These are phyloP conservation scores for Ustilago bromivora DNA, from an alignment of 1,284 basidiomycete species.

Conservation along the genomic window DNA sequence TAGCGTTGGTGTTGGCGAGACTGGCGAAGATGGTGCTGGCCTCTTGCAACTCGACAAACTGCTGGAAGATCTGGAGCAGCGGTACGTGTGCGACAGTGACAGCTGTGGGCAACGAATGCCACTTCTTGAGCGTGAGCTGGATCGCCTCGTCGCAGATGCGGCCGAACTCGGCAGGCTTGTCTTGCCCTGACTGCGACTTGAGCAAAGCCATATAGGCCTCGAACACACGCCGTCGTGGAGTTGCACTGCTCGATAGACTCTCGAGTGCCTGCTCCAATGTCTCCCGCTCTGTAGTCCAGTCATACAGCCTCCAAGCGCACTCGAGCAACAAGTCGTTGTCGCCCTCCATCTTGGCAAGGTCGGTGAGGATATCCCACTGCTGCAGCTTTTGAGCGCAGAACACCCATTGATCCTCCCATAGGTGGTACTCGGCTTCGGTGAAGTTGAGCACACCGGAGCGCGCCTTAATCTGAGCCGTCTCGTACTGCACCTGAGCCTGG, in stretches of 20 bases:
- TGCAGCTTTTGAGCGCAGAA: slow-evolving; percentile 94
- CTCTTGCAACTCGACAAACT: slow-evolving; percentile 97
- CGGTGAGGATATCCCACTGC: slow-evolving; percentile 87
- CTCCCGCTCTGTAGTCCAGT: slow-evolving; percentile 84
- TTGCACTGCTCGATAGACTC: slow-evolving; percentile 84
- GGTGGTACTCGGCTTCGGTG: slow-evolving; percentile 93
- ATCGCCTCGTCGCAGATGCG: slow-evolving; percentile 92
- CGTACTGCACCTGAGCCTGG: slow-evolving; percentile 89
- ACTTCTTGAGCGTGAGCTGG: slow-evolving; percentile 95
- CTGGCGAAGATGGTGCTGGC: slow-evolving; percentile 84
- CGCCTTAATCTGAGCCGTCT: slow-evolving; percentile 88
- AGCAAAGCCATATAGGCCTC: slow-evolving; percentile 91
- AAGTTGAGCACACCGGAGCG: slow-evolving; percentile 87
- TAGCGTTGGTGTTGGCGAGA: slow-evolving; percentile 84
- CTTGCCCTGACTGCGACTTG: slow-evolving; percentile 71
- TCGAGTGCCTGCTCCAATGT: slow-evolving; percentile 86
- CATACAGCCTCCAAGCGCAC: slow-evolving; percentile 92
- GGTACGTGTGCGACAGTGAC: slow-evolving; percentile 94
- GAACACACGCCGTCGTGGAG: slow-evolving; percentile 92
- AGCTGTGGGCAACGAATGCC: slow-evolving; percentile 86
- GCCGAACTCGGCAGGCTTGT: slow-evolving; percentile 65
- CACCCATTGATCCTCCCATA: slow-evolving; percentile 99
- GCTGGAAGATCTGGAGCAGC: slow-evolving; percentile 96
- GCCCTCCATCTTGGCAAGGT: slow-evolving; percentile 86
- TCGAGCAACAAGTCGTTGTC: slow-evolving; percentile 94